Evolutionary conservation across 345 rosid genomes (phyloP), one percentile per base, ranked within the genome.

Genomic region (Kernera saxatilis): DNA sequence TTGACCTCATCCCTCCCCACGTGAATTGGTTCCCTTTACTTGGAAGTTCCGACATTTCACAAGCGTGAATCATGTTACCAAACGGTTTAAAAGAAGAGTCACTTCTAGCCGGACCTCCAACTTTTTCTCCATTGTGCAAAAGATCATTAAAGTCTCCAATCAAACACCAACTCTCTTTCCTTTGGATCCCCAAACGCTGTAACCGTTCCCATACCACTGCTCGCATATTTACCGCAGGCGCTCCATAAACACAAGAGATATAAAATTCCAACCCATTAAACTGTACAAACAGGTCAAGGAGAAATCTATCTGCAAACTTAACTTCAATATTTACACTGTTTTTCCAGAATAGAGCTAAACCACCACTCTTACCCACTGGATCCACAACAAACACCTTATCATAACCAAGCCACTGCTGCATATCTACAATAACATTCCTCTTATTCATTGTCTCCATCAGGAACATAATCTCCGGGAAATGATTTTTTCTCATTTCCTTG

Each of bases 71-170:
- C 44, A 39, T 4, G 1, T 14, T 14, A 0, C 0, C 44, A 14
- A 12, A 39, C 1, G 15, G 0, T 4, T 1, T 0, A 13, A 13
- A 39, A 0, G 6, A 12, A 0, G 0, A 1, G 0, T 39, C 44
- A 0, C 0, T 5, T 3, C 44, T 3, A 3, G 1, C 0, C 0
- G 44, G 44, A 0, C 44, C 44, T 3, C 44, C 44, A 0, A 13
- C 1, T 2, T 14, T 39, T 14, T 39, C 44, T 0, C 18, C 44
- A 14, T 39, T 39, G 1, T 39, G 5, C 5, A 39, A 0, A 13
- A 39, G 3, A 1, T 39, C 44, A 4, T 39, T 39, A 1, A 39
- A 39, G 1, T 39, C 17, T 2, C 44, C 15, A 0, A 39, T 0
- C 5, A 39, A 4, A 39, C 17, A 12, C 44, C 44, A 39, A 1